Evolutionary conservation across 345 rosid genomes (phyloP), one percentile per base, ranked within the genome.

Genomic region (Noccaea caerulescens): DNA sequence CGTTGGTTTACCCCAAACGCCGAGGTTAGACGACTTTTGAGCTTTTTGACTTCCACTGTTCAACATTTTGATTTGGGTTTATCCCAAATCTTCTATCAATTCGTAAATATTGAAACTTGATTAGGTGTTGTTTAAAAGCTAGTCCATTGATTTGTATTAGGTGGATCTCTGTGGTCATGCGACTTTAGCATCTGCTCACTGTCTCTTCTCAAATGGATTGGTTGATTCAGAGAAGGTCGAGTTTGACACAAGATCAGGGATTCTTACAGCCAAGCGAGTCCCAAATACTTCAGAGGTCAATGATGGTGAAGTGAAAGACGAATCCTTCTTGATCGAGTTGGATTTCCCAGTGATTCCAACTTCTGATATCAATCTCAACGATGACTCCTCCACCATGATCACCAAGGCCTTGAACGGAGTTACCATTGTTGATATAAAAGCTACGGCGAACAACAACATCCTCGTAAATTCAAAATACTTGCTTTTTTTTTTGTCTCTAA

Each of bases 81-180:
- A 36, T 32, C 7, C 20, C 16, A 18, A 16, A 65, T 51, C 13
- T 65, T 14, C 0, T 34, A 13, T 44, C 46, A 3, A 58, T 60
- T 23, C 5, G 14, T 16, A 9, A 9, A 38, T 11, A 23, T 16
- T 41, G 64, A 39, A 5, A 5, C 43, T 36, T 59, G 1, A 32
- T 53, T n/a, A 13, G 27, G 4, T 16, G 7, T 42, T 42, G 27
- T n/a, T 51, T 10, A 16, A 3, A 68, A 47, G 45, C 1, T 34
- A 4, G 0, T 13, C 2, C 12, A 25, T 30, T 45, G 14, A 16
- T n/a, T 7, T 27, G 67, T 25, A 25, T 16, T 81, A 93, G 96
- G 85, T 87, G n/a, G 27, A 76, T 4, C 87, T 93, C 6, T 87
- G 98, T 46, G 97, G 96, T 25, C 98, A 93, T 75, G 98, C 86